Evolutionary conservation across 768 basidiomycete genomes (phyloP).

Genomic region (Melanogaster broomeanus): DNA sequence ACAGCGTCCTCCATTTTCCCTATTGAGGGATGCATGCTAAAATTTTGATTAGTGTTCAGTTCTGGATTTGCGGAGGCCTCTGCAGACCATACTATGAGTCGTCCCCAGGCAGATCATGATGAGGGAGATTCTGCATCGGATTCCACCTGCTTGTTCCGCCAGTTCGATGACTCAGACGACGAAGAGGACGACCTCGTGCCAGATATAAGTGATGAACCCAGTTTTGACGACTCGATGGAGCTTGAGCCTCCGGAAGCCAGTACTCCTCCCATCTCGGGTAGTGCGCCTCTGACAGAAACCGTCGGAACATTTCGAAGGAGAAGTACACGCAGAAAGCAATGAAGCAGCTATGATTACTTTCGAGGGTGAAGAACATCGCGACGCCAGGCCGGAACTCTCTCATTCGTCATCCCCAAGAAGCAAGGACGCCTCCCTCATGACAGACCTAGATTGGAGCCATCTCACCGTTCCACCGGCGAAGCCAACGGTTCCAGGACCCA

Average conservation of each 20-base stretch:
- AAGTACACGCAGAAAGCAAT: neutral
- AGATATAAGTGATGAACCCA: slow-evolving; percentile 33
- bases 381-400: slow-evolving; percentile 35
- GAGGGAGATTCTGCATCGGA: slow-evolving; percentile 54
- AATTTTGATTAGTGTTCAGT: slow-evolving; percentile 59
- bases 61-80: slow-evolving; percentile 69
- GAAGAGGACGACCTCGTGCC: slow-evolving; percentile 49
- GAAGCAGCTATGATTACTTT: neutral
- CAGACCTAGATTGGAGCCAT: slow-evolving; percentile 8
- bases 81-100: slow-evolving; percentile 29
- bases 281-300: slow-evolving; percentile 6
- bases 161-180: slow-evolving; percentile 52
- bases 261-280: neutral
- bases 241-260: slow-evolving; percentile 17
- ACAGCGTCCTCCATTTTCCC: slow-evolving; percentile 8
- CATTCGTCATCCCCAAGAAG: slow-evolving; percentile 43
- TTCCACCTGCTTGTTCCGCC: slow-evolving; percentile 36
- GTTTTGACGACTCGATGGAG: slow-evolving; percentile 29
- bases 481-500: slow-evolving; percentile 41
- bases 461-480: neutral
- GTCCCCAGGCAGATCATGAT: slow-evolving; percentile 25
- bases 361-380: slow-evolving; percentile 22
- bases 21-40: neutral
- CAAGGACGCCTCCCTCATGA: slow-evolving; percentile 19
- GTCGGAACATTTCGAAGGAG: slow-evolving; percentile 3